phyloP scores from a whole-genome alignment of 2,329 filamentous ascomycete species.

The Fusarium palustre region DNA sequence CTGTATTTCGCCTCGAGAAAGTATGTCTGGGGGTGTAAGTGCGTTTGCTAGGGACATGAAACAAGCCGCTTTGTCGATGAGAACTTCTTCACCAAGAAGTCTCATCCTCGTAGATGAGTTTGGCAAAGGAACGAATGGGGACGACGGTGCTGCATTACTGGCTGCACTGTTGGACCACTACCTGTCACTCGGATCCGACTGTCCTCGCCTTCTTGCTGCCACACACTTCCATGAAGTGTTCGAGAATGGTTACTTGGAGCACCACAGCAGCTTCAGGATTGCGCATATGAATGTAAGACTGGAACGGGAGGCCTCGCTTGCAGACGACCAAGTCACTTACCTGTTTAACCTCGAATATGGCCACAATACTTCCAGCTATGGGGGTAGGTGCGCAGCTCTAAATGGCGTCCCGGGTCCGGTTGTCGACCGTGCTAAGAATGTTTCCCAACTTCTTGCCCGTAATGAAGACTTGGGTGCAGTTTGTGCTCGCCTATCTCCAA shows the following conservation, averaged over 20 bases:
- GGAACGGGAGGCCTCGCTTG: constrained; percentile 61
- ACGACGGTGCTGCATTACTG: constrained; percentile 70
- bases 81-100: constrained; percentile 78
- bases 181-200: constrained; percentile 56
- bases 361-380: constrained; percentile 83
- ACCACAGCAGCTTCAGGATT: constrained; percentile 65
- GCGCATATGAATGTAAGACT: constrained; percentile 79
- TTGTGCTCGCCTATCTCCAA: constrained; percentile 74
- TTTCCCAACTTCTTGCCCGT: constrained; percentile 74
- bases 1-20: constrained; percentile 80
- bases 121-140: constrained; percentile 70
- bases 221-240: constrained; percentile 81
- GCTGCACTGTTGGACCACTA: constrained; percentile 70
- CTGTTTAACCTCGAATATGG: constrained; percentile 78
- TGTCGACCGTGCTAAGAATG: constrained; percentile 78
- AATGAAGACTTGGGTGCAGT: constrained; percentile 81
- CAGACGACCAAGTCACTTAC: constrained; percentile 75
- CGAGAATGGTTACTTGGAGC: constrained; percentile 67
- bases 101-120: constrained; percentile 95
- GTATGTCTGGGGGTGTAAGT: constrained; percentile 68
- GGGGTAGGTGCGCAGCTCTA: constrained; percentile 84
- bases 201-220: constrained; percentile 69
- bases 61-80: constrained; percentile 82
- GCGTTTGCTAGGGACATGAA: constrained; percentile 83
- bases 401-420: constrained; percentile 83